These are phyloP conservation scores for Globisporangium cylindrosporum DNA, from an alignment of 352 stramenopile species.

Conservation along the genomic window DNA sequence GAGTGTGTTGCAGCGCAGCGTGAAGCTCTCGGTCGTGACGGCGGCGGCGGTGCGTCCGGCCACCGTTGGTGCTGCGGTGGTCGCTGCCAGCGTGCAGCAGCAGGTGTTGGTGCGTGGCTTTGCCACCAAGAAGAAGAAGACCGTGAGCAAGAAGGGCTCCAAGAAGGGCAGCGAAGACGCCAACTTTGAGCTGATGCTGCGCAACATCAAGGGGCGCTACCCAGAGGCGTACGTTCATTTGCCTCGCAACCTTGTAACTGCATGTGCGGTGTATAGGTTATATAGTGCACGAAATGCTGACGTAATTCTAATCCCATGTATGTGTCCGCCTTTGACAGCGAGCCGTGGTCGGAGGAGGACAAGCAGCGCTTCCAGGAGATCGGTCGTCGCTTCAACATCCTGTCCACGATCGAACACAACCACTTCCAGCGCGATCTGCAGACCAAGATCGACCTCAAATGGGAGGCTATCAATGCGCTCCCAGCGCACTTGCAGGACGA, in stretches of 20 bases:
- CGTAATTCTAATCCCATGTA: slow-evolving; percentile 1
- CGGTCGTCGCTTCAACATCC: slow-evolving; percentile 74
- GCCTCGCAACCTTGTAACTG: background rate
- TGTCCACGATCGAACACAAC: slow-evolving; percentile 85
- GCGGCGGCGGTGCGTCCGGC: background rate
- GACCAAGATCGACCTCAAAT: slow-evolving; percentile 91
- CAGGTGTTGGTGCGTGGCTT: slow-evolving; percentile 12
- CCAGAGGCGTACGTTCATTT: slow-evolving; percentile 51
- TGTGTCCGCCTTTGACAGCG: slow-evolving; percentile 26
- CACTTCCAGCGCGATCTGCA: slow-evolving; percentile 86
- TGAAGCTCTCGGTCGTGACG: slow-evolving; percentile 8
- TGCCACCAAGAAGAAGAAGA: slow-evolving; percentile 18
- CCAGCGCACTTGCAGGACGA: slow-evolving; percentile 76
- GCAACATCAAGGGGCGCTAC: slow-evolving; percentile 75
- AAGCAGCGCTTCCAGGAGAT: slow-evolving; percentile 76
- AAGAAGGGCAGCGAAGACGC: slow-evolving; percentile 32
- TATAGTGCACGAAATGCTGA: background rate
- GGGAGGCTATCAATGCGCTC: slow-evolving; percentile 87
- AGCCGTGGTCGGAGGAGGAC: slow-evolving; percentile 81
- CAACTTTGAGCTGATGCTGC: slow-evolving; percentile 87
- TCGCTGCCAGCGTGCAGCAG: slow-evolving; percentile 5
- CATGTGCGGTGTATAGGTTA: background rate
- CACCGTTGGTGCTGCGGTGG: background rate
- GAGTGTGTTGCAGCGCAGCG: slow-evolving; percentile 14
- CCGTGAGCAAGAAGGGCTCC: slow-evolving; percentile 14